A percentile compares a stretch with the other conserved stretches of the same genome.
Conservation (phyloP, 2,329 filamentous ascomycete genomes). For the Fusarium protoensiforme region DNA sequence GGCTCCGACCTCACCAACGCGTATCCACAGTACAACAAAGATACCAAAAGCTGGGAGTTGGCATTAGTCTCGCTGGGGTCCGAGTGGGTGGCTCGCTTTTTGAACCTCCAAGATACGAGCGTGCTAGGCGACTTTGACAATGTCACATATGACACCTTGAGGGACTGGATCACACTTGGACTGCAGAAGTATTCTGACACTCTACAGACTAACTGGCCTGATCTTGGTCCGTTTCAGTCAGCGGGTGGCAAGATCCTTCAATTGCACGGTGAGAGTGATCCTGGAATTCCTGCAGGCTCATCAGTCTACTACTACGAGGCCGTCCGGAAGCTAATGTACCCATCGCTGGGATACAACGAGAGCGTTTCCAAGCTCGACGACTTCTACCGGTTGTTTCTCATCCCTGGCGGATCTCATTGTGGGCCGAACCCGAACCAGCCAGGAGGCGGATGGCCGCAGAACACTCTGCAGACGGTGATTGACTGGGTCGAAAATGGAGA, state of each 20-base stretch:
- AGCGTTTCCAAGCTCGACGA: constrained; percentile 55
- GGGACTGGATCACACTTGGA: constrained; percentile 64
- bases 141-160: constrained; percentile 68
- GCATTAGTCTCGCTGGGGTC: constrained; percentile 43
- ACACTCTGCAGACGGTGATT: constrained; percentile 76
- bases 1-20: constrained; percentile 48
- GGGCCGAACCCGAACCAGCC: constrained; percentile 57
- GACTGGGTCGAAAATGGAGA: constrained; percentile 72
- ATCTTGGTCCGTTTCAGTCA: constrained; percentile 61
- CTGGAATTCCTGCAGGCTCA: constrained; percentile 62
- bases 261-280: constrained; percentile 68
- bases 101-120: constrained; percentile 53
- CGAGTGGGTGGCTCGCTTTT: constrained; percentile 52
- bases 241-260: constrained; percentile 67
- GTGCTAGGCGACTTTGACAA: constrained; percentile 56
- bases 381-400: constrained; percentile 66
- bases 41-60: constrained; percentile 47
- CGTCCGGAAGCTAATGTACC: constrained; percentile 59
- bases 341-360: constrained; percentile 45
- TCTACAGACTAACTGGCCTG: constrained; percentile 64
- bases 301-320: constrained; percentile 67
- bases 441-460: constrained; percentile 58
- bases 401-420: constrained; percentile 67
- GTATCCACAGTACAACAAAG: constrained; percentile 46
- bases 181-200: constrained; percentile 61